Evolutionary conservation across 805 yeast genomes (phyloP), one percentile per base, ranked within the genome.

Genomic region (Metschnikowia reukaufii): DNA sequence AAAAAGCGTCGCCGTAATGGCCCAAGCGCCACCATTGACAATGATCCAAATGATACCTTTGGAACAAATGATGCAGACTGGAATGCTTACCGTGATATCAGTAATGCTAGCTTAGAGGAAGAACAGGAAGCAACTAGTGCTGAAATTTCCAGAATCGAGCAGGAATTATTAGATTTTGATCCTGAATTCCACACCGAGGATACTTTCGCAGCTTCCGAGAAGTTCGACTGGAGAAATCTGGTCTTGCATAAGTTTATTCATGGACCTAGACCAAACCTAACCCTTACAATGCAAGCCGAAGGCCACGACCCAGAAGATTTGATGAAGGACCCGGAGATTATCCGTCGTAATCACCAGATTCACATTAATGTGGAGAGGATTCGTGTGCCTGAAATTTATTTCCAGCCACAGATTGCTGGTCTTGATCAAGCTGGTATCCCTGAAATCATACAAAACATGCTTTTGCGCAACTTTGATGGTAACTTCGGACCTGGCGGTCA

Each of bases 11-110:
- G 72, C 42, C 62, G 75, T 34, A 35, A 44, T 18, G 49, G 45
- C 21, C 78, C 74, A 6, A 80, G 77, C 55, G 80, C 83, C 0
- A 81, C 90, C 1, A 84, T 87, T 29, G 96, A 88, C 59, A 88
- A 88, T 55, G 97, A 89, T 63, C 96, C 95, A 13, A 88, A 83
- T 58, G 98, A 92, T 66, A 88, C 91, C 0, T 91, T 92, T 66
- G 98, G 97, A 47, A 91, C 96, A 2, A 83, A 89, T 59, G 98
- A 92, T 62, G 96, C 87, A 46, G 99, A 94, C 65, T 92, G 97
- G 97, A 81, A 86, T 18, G 83, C 89, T 15, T 92, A 92, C 63
- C 78, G 94, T 57, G 94, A 88, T 60, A 86, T 90, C 47, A 80
- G 88, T 16, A 81, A 78, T 52, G 84, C 76, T 15, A 84, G 83